Conservation (phyloP, 441 rosid species). For the Adansonia grandidieri region DNA sequence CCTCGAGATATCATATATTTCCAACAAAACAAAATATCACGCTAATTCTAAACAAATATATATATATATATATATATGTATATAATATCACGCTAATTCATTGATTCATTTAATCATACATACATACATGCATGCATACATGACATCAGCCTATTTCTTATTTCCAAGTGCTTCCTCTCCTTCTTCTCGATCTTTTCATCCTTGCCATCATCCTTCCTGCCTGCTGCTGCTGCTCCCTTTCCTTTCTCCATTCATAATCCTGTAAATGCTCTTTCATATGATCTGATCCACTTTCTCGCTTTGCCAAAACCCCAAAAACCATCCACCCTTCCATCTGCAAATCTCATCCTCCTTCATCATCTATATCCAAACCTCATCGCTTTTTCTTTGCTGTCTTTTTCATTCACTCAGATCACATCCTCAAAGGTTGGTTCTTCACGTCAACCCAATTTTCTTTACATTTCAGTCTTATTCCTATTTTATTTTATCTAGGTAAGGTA, state of each 20-base stretch:
- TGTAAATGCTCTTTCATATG: not conserved
- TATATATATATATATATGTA: too few species aligned
- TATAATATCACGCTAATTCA: too few species aligned
- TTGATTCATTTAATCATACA: too few species aligned
- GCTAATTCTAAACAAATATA: not conserved
- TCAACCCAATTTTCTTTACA: not conserved
- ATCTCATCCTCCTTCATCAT: not conserved
- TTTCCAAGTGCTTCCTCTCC: not conserved
- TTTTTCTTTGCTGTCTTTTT: not conserved
- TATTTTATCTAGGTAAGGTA: not conserved
- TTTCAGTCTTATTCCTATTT: not conserved
- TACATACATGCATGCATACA: too few species aligned
- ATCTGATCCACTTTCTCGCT: constrained; percentile 16
- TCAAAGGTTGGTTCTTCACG: not conserved
- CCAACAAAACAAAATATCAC: not conserved
- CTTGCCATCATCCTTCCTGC: not conserved
- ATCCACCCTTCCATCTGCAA: not conserved
- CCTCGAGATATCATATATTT: not conserved
- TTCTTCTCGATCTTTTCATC: not conserved
- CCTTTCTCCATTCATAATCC: not conserved
- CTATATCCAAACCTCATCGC: not conserved
- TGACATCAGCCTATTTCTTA: too few species aligned
- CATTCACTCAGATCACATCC: not conserved
- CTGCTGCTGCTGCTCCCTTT: not conserved
- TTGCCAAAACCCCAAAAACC: not conserved